A percentile compares a stretch with the other conserved stretches of the same genome.
These are phyloP conservation scores for Termitomyces sp. DNA, from an alignment of 768 basidiomycete genomes.

Conservation along the genomic window DNA sequence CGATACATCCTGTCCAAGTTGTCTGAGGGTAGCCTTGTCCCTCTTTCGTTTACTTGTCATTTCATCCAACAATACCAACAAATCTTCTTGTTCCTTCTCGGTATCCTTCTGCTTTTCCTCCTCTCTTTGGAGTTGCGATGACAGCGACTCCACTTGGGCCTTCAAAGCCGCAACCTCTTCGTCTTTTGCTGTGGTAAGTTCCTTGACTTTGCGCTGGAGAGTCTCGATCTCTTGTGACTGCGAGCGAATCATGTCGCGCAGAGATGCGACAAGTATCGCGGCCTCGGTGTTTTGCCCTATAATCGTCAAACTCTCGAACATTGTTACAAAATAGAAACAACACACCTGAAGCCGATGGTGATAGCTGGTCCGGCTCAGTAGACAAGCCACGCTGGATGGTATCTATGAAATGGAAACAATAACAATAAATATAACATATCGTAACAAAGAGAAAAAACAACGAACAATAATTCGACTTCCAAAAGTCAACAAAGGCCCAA, in stretches of 20 bases:
- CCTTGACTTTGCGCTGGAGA: slow-evolving; percentile 59
- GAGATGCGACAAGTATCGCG: slow-evolving; percentile 75
- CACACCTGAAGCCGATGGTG: slow-evolving; percentile 47
- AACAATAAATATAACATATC: neutral
- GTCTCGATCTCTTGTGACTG: slow-evolving; percentile 79
- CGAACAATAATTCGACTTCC: slow-evolving; percentile 97
- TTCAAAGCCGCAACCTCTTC: slow-evolving; percentile 44
- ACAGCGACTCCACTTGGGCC: slow-evolving; percentile 42
- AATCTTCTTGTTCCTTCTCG: slow-evolving; percentile 96
- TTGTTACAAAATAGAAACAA: slow-evolving; percentile 2
- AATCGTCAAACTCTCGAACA: neutral
- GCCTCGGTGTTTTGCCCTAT: slow-evolving; percentile 72
- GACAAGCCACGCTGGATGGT: slow-evolving; percentile 73
- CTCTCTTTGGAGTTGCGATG: slow-evolving; percentile 44
- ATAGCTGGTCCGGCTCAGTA: slow-evolving; percentile 62
- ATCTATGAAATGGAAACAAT: slow-evolving; percentile 38
- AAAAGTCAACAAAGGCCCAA: slow-evolving; percentile 97
- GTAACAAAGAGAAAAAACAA: slow-evolving; percentile 5
- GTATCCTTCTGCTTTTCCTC: slow-evolving; percentile 73
- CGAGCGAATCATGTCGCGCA: slow-evolving; percentile 78
- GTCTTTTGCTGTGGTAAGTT: slow-evolving; percentile 23
- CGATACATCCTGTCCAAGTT: slow-evolving; percentile 80
- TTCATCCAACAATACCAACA: slow-evolving; percentile 92
- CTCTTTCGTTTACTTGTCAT: slow-evolving; percentile 77
- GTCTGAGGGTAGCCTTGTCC: slow-evolving; percentile 78